phyloP scores from a whole-genome alignment of 1,284 basidiomycete genomes.

The Papiliotrema nemorosa region DNA sequence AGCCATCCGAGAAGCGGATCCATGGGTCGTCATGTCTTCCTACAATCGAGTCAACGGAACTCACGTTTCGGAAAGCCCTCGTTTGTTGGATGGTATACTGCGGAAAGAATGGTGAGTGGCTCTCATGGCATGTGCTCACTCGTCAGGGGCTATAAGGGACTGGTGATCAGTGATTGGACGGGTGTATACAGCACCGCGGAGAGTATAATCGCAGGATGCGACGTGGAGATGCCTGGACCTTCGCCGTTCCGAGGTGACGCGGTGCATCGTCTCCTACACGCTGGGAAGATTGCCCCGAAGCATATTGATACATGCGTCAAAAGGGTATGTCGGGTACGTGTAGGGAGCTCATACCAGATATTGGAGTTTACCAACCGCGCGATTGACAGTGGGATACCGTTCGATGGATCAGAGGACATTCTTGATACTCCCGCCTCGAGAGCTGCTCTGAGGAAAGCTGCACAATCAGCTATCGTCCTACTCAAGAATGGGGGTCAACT shows the following conservation, averaged over 20 bases:
- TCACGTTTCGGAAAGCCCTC: constrained; percentile 69
- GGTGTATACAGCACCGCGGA: constrained; percentile 61
- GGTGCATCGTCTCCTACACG: too few species aligned
- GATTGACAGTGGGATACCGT: neutral
- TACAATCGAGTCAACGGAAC: neutral
- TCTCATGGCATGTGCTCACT: too few species aligned
- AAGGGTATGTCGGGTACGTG: too few species aligned
- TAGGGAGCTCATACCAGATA: too few species aligned
- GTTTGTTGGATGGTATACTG: constrained; percentile 28
- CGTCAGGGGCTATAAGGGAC: constrained; percentile 62
- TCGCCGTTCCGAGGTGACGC: too few species aligned
- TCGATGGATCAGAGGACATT: neutral
- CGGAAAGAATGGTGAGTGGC: constrained; percentile 62
- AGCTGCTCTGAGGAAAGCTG: neutral
- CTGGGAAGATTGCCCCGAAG: too few species aligned
- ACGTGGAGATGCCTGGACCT: constrained; percentile 44
- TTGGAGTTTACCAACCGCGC: too few species aligned
- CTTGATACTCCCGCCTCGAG: neutral
- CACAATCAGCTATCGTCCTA: neutral
- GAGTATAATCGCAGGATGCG: constrained; percentile 64
- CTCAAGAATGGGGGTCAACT: neutral
- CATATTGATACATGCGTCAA: too few species aligned
- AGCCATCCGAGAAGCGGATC: constrained; percentile 56
- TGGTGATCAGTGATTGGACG: constrained; percentile 58
- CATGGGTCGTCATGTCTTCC: neutral